Evolutionary conservation across 164 flowering plant genomes (phyloP).

Genomic region (Umbilicus rupestris): DNA sequence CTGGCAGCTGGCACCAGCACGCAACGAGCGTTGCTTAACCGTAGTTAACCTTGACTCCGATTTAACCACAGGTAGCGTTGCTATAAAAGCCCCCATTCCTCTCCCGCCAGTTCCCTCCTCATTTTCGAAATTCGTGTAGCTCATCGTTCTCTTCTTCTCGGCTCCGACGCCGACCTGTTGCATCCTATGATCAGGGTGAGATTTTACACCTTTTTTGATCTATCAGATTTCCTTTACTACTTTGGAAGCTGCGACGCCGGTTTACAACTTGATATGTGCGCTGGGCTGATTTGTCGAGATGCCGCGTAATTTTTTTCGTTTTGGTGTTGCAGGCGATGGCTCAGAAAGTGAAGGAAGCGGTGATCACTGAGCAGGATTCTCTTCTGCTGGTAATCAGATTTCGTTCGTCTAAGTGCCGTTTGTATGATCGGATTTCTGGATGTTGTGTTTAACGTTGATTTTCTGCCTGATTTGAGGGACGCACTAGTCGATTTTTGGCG

Average conservation of each 20-base stretch:
- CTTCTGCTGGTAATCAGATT: constrained; percentile 55
- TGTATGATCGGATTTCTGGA: neutral
- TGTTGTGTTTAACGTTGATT: neutral
- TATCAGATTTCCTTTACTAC: neutral
- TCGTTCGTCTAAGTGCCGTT: neutral
- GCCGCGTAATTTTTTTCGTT: neutral
- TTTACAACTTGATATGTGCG: neutral
- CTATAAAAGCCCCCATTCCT: neutral
- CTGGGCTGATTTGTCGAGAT: neutral
- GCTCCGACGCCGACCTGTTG: no score
- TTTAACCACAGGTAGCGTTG: neutral
- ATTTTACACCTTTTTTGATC: neutral
- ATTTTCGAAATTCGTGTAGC: neutral
- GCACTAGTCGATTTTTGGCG: neutral
- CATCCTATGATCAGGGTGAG: neutral
- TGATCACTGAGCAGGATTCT: constrained; percentile 89
- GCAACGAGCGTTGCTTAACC: constrained; percentile 3
- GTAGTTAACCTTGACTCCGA: neutral
- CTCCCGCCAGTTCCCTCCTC: neutral
- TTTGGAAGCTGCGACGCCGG: neutral
- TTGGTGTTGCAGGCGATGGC: constrained; percentile 49
- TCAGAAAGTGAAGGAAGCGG: constrained; percentile 73
- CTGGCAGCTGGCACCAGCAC: neutral
- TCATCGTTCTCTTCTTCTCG: neutral
- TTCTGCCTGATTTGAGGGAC: neutral